Evolutionary conservation across 495 filamentous ascomycete species (phyloP).

Genomic region (Neurospora sp.): DNA sequence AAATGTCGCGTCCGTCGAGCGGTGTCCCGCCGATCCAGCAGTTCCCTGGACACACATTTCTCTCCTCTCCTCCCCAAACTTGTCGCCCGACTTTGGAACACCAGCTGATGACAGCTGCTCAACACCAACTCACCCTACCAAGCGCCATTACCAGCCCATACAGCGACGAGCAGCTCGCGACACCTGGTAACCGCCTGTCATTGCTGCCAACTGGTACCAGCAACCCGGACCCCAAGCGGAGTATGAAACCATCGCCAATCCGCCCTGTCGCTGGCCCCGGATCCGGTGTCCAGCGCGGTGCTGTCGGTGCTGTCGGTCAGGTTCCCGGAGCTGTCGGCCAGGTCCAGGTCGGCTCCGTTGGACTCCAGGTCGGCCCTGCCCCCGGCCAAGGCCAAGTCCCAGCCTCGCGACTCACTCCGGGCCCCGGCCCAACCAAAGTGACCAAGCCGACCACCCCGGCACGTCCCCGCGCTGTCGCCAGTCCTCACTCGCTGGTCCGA

Average conservation of each 20-base stretch:
- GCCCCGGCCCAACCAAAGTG: slow-evolving; percentile 34
- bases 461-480: slow-evolving; percentile 18
- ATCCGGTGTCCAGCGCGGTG: background rate
- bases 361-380: background rate
- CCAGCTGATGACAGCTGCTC: slow-evolving; percentile 29
- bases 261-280: slow-evolving; percentile 6
- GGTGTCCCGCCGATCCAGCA: background rate
- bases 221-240: background rate
- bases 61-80: background rate
- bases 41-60: slow-evolving; percentile 1
- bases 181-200: background rate
- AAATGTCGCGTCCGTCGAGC: background rate
- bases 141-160: background rate
- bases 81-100: background rate
- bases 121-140: slow-evolving; percentile 9
- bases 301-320: background rate
- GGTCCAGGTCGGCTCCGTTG: background rate
- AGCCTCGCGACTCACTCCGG: slow-evolving; percentile 22
- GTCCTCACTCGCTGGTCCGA: slow-evolving; percentile 6
- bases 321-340: background rate
- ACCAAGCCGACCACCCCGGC: slow-evolving; percentile 27
- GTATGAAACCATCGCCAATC: slow-evolving; percentile 19
- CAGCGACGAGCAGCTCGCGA: slow-evolving; percentile 2
- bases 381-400: background rate
- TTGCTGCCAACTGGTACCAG: background rate